Conservation (phyloP, 179 eudicot species). For the Amaranthus tricolor region DNA sequence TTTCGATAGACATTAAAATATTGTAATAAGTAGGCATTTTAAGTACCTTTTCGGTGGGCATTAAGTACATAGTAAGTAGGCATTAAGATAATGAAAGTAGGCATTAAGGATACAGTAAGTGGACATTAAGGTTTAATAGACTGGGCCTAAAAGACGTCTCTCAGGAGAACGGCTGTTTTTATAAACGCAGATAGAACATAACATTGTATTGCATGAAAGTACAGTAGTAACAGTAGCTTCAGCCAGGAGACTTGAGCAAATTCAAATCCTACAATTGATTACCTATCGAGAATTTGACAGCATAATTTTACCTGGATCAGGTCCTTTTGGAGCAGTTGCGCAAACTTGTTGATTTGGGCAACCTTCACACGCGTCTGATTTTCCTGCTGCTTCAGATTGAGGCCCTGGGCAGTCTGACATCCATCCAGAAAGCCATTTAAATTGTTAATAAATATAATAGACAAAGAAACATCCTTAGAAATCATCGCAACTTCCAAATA, state of each 20-base stretch:
- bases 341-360: constrained; percentile 94
- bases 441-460: not conserved
- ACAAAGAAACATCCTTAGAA: not conserved
- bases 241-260: not conserved
- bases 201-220: not conserved
- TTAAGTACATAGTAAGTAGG: too few relatives aligned
- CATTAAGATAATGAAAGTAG: too few relatives aligned
- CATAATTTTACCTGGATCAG: constrained; percentile 64
- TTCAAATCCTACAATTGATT: not conserved
- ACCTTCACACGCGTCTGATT: constrained; percentile 75
- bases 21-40: too few relatives aligned
- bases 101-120: too few relatives aligned
- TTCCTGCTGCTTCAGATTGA: constrained; percentile 80
- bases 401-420: constrained; percentile 85
- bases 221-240: not conserved
- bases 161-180: too few relatives aligned
- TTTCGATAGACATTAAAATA: too few relatives aligned
- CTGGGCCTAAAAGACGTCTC: too few relatives aligned
- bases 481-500: not conserved
- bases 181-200: not conserved
- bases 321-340: constrained; percentile 95
- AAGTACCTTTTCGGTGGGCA: too few relatives aligned
- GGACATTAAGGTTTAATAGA: too few relatives aligned
- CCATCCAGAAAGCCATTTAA: not conserved
- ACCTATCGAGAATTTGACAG: not conserved